Conservation (phyloP, 257 asterid genomes). For the Nicotiana tomentosiformis region DNA sequence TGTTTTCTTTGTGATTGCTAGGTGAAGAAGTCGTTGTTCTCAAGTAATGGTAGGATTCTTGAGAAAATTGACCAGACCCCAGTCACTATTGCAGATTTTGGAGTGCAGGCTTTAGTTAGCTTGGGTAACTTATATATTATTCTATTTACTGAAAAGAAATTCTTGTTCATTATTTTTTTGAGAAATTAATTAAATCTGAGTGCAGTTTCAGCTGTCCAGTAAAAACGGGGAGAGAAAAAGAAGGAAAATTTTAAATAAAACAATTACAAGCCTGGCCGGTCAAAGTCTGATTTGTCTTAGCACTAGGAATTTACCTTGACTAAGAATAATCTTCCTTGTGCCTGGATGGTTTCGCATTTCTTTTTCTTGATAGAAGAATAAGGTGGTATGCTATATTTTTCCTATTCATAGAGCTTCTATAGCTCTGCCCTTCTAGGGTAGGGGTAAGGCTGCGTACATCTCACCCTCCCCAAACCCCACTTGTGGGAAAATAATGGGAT, state of each 20-base stretch:
- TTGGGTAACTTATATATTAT: constrained; percentile 43
- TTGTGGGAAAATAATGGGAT: too few species aligned
- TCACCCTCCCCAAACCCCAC: too few species aligned
- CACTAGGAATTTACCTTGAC: neutral
- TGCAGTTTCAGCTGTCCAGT: neutral
- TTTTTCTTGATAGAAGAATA: neutral
- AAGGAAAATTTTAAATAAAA: neutral
- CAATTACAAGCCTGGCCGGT: neutral
- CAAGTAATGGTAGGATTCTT: constrained; percentile 51
- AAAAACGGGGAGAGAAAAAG: neutral
- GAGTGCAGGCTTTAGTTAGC: constrained; percentile 95
- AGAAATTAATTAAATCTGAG: neutral
- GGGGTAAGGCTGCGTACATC: too few species aligned
- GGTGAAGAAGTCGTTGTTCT: constrained; percentile 73
- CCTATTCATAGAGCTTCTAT: neutral
- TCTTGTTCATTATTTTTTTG: neutral
- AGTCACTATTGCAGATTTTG: constrained; percentile 92
- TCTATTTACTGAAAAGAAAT: neutral
- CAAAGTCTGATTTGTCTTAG: neutral
- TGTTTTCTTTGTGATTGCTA: constrained; percentile 16
- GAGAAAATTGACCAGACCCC: constrained; percentile 82
- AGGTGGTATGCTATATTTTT: neutral
- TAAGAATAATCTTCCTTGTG: neutral
- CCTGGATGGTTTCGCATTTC: neutral
- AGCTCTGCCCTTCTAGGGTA: neutral